These are phyloP conservation scores for Mycena vulgaris DNA, from an alignment of 768 basidiomycete genomes.

Conservation along the genomic window DNA sequence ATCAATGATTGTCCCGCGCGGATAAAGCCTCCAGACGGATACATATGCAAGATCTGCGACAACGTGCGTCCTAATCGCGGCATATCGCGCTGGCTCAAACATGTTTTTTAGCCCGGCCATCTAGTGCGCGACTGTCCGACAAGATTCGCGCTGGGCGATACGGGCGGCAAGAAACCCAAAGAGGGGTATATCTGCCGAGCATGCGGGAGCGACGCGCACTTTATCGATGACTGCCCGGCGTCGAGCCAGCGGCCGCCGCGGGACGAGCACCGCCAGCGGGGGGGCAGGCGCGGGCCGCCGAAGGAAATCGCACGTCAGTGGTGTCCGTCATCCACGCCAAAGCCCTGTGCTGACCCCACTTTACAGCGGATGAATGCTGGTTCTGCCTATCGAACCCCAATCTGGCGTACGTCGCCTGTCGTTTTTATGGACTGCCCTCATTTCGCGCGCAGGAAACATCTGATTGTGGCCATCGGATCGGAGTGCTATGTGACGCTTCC, in stretches of 20 bases:
- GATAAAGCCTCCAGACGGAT: constrained; percentile 84
- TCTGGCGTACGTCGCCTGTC: constrained; percentile 73
- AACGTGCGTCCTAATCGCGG: constrained; percentile 58
- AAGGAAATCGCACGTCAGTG: constrained; percentile 88
- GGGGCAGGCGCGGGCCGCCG: constrained; percentile 67
- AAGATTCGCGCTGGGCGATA: constrained; percentile 82
- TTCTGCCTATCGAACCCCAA: constrained; percentile 97
- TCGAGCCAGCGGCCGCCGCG: constrained; percentile 66
- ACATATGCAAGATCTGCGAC: constrained; percentile 90
- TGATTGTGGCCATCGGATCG: constrained; percentile 93
- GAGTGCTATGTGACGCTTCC: constrained; percentile 98
- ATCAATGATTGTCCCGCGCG: constrained; percentile 84
- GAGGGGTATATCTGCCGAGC: constrained; percentile 93
- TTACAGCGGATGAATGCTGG: constrained; percentile 93
- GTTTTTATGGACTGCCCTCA: background rate
- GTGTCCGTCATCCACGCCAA: constrained; percentile 2
- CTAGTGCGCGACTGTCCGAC: constrained; percentile 93
- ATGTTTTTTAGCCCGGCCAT: constrained; percentile 76
- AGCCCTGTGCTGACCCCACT: constrained; percentile 22
- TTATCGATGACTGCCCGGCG: constrained; percentile 88
- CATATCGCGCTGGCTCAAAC: constrained; percentile 10
- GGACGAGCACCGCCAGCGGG: constrained; percentile 50
- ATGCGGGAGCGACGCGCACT: constrained; percentile 90
- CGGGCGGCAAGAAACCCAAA: constrained; percentile 86
- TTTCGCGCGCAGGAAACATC: constrained; percentile 71